Evolutionary conservation across 495 filamentous ascomycete species (phyloP).

Genomic region (Aspergillus diversus): DNA sequence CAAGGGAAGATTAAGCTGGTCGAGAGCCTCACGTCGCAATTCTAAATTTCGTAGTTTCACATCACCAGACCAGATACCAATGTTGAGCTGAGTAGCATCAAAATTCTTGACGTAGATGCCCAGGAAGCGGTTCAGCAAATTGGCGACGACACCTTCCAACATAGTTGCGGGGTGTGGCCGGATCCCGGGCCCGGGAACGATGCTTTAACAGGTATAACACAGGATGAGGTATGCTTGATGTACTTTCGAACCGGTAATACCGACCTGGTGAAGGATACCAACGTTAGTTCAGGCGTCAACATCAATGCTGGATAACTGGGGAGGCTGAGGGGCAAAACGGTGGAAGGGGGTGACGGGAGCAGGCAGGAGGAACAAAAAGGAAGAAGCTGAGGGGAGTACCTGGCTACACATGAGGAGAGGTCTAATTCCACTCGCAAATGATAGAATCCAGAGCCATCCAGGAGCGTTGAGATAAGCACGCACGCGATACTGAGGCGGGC

Average conservation of each 20-base stretch:
- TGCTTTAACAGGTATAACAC: slow-evolving; percentile 8
- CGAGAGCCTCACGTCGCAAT: slow-evolving; percentile 89
- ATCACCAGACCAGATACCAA: slow-evolving; percentile 98
- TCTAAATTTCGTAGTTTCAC: slow-evolving; percentile 91
- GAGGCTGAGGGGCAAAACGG: slow-evolving; percentile 10
- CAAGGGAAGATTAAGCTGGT: slow-evolving; percentile 91
- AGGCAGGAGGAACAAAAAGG: slow-evolving; percentile 3
- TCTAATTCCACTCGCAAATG: slow-evolving; percentile 29
- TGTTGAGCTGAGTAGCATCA: slow-evolving; percentile 92
- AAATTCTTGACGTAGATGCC: slow-evolving; percentile 99
- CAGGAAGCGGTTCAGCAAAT: slow-evolving; percentile 96
- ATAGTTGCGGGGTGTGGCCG: slow-evolving; percentile 51
- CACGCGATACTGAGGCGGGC: slow-evolving; percentile 38
- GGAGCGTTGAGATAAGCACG: slow-evolving; percentile 24
- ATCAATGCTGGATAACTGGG: background rate
- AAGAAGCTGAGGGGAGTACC: slow-evolving; percentile 12
- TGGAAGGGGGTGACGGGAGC: slow-evolving; percentile 5
- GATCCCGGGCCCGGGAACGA: slow-evolving; percentile 40
- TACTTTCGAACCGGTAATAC: background rate
- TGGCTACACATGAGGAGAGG: slow-evolving; percentile 19
- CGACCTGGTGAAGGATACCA: slow-evolving; percentile 11
- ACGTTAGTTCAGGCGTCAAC: slow-evolving; percentile 7
- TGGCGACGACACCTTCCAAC: slow-evolving; percentile 75
- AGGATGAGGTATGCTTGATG: background rate
- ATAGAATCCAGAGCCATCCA: slow-evolving; percentile 39